These are phyloP conservation scores for Boletus bicolor DNA, from an alignment of 768 basidiomycete species.

Conservation along the genomic window DNA sequence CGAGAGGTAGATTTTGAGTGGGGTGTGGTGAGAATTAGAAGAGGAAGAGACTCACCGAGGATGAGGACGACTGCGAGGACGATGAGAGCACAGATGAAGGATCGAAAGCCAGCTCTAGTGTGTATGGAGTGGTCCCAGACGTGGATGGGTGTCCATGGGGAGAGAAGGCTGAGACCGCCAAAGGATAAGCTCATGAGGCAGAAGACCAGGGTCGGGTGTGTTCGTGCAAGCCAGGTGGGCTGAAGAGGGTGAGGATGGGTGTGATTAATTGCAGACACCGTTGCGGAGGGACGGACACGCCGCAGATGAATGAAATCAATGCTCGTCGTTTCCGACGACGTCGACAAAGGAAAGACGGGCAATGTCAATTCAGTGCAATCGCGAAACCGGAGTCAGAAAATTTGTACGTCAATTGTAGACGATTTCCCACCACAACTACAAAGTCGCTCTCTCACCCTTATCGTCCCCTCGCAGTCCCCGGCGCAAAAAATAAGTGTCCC, in stretches of 20 bases:
- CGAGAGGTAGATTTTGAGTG: not conserved
- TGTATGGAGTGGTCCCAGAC: conserved; percentile 49
- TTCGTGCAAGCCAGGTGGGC: conserved; percentile 32
- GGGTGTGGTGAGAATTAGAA: not conserved
- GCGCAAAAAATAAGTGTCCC: conserved; percentile 22
- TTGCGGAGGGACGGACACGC: conserved; percentile 31
- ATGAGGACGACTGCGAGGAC: conserved; percentile 66
- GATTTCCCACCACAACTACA: conserved; percentile 14
- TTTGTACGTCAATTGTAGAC: conserved; percentile 18
- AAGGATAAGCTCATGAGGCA: conserved; percentile 66
- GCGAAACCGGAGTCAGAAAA: conserved; percentile 26
- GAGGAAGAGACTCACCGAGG: conserved; percentile 52
- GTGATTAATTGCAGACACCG: conserved; percentile 39
- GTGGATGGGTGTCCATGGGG: conserved; percentile 52
- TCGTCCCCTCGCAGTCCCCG: not conserved
- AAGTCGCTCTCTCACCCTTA: no score
- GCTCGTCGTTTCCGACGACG: conserved; percentile 18
- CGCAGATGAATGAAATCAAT: conserved; percentile 4
- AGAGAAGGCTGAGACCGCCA: conserved; percentile 58
- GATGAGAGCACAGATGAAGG: conserved; percentile 66
- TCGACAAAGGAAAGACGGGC: conserved; percentile 10
- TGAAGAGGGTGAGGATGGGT: conserved; percentile 31
- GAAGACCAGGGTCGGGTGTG: conserved; percentile 47
- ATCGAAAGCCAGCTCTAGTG: conserved; percentile 62
- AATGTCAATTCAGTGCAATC: conserved; percentile 8